phyloP scores from a whole-genome alignment of 805 yeast genomes.

The Starmerella lactis-condensi region DNA sequence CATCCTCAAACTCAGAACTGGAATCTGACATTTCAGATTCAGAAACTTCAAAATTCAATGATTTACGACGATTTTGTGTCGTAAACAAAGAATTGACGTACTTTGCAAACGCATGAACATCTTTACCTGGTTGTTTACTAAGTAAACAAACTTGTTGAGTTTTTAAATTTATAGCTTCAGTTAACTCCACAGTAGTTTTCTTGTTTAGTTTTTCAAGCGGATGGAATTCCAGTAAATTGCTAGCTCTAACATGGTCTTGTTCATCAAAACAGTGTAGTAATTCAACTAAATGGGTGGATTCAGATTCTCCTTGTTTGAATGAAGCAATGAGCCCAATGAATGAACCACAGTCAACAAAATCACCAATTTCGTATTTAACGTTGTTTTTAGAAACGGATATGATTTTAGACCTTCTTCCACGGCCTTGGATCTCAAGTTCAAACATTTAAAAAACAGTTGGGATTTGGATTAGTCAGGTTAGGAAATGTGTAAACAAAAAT shows the following conservation, averaged over 20 bases:
- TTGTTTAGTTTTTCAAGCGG: slow-evolving; percentile 1
- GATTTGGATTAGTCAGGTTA: too few species aligned
- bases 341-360: slow-evolving; percentile 8
- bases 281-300: slow-evolving; percentile 5
- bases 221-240: slow-evolving; percentile 3
- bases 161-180: too few species aligned
- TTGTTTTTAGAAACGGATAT: neutral
- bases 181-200: too few species aligned
- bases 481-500: neutral
- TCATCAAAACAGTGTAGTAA: slow-evolving; percentile 4
- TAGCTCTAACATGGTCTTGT: too few species aligned
- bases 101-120: slow-evolving; percentile 1
- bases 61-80: neutral
- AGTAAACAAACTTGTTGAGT: too few species aligned
- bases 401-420: slow-evolving; percentile 8
- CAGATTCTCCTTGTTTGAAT: slow-evolving; percentile 8
- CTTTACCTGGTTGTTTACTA: slow-evolving; percentile 1
- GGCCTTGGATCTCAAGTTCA: slow-evolving; percentile 9
- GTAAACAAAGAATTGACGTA: neutral
- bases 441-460: too few species aligned
- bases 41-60: too few species aligned
- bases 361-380: slow-evolving; percentile 3
- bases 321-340: slow-evolving; percentile 7
- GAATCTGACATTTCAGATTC: too few species aligned
- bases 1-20: too few species aligned